These are phyloP conservation scores for Caulochytrium protostelioides DNA, from an alignment of 371 early-diverging fungal species.

Conservation along the genomic window DNA sequence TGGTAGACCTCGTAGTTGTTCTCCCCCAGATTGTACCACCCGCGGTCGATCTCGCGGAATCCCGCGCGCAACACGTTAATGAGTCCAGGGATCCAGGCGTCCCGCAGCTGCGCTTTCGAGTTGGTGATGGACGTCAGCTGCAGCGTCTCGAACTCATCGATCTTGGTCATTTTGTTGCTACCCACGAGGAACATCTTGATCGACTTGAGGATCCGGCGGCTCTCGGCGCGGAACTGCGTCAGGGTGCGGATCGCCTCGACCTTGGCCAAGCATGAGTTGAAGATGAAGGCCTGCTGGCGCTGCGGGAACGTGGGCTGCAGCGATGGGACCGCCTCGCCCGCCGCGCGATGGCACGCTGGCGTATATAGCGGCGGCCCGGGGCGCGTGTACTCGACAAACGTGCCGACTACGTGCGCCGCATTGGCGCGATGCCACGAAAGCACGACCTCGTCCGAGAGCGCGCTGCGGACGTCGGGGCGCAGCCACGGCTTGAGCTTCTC, in stretches of 20 bases:
- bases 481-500: too few species aligned
- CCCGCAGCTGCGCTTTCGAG: constrained; percentile 17
- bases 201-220: constrained; percentile 16
- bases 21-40: constrained; percentile 36
- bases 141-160: constrained; percentile 33
- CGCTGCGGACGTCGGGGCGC: too few species aligned
- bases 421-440: background rate
- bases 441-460: background rate
- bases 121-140: constrained; percentile 20
- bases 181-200: constrained; percentile 3
- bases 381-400: background rate
- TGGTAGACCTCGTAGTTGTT: constrained; percentile 30
- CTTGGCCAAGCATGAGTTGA: constrained; percentile 25
- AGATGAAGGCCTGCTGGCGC: constrained; percentile 12
- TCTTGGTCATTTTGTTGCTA: constrained; percentile 21
- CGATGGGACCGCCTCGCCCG: background rate
- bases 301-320: background rate
- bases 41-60: constrained; percentile 31
- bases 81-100: constrained; percentile 21
- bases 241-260: constrained; percentile 22
- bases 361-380: background rate
- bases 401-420: too few species aligned
- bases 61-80: constrained; percentile 21
- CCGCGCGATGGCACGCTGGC: background rate
- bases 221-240: constrained; percentile 20